Conservation (phyloP, 176 grass and related monocot species). For the Typha latifolia region DNA sequence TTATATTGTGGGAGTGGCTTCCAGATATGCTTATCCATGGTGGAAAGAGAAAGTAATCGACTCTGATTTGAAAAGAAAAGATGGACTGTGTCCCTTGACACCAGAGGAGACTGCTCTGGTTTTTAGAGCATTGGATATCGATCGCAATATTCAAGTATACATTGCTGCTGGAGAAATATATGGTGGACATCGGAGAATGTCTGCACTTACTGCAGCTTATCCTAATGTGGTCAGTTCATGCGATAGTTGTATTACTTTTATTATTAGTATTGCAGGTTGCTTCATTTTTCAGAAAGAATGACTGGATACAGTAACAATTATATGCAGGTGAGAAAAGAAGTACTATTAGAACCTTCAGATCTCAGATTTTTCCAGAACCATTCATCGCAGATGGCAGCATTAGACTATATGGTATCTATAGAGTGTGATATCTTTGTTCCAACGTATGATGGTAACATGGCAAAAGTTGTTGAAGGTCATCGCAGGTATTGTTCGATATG, state of each 20-base stretch:
- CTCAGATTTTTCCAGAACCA: slow-evolving; percentile 92
- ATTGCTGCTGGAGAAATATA: slow-evolving; percentile 92
- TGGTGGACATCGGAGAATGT: slow-evolving; percentile 67
- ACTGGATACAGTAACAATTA: not conserved
- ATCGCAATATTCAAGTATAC: slow-evolving; percentile 82
- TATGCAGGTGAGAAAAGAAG: slow-evolving; percentile 83
- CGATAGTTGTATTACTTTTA: not conserved
- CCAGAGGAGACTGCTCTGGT: slow-evolving; percentile 87
- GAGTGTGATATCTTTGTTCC: slow-evolving; percentile 93
- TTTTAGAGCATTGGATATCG: slow-evolving; percentile 66
- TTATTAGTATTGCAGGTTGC: not conserved
- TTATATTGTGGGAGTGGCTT: slow-evolving; percentile 17
- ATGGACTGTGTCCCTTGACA: slow-evolving; percentile 84
- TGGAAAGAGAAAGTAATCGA: slow-evolving; percentile 95
- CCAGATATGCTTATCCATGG: slow-evolving; percentile 94
- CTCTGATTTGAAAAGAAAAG: slow-evolving; percentile 73
- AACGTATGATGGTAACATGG: slow-evolving; percentile 96
- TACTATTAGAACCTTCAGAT: slow-evolving; percentile 58
- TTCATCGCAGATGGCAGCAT: slow-evolving; percentile 93
- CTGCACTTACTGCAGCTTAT: slow-evolving; percentile 56
- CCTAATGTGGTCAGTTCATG: slow-evolving; percentile 68
- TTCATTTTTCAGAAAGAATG: not conserved
- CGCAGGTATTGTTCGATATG: slow-evolving; percentile 46
- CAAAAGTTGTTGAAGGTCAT: slow-evolving; percentile 91
- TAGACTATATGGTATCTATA: slow-evolving; percentile 94